phyloP scores from a whole-genome alignment of 2,329 filamentous ascomycete species.

The Colletotrichum australisinense region DNA sequence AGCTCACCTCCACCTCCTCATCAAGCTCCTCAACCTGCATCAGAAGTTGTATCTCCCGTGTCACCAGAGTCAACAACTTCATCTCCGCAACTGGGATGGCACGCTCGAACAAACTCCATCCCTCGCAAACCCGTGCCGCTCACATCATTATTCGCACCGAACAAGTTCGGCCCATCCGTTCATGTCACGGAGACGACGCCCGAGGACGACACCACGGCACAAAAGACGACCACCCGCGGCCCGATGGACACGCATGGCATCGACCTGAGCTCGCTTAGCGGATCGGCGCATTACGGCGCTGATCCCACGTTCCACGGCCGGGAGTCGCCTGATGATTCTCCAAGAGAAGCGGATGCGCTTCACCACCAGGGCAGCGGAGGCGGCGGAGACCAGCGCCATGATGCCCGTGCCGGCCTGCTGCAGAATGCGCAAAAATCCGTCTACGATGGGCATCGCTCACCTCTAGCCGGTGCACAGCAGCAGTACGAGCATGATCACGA shows the following conservation, averaged over 20 bases:
- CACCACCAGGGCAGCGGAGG: background rate
- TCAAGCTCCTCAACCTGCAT: background rate
- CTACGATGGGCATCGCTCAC: background rate
- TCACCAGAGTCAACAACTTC: background rate
- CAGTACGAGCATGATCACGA: background rate
- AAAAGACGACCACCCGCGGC: background rate
- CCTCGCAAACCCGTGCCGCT: background rate
- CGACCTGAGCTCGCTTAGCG: conserved; percentile 30
- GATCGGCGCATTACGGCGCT: conserved; percentile 24
- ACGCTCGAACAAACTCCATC: conserved; percentile 10
- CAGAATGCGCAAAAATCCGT: conserved; percentile 18
- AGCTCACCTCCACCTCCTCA: background rate
- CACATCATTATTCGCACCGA: background rate
- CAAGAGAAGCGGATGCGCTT: background rate
- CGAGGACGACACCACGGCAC: background rate
- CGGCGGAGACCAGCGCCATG: conserved; percentile 12
- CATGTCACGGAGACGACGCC: conserved; percentile 6
- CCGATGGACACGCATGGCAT: conserved; percentile 32
- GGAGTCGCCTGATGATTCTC: background rate
- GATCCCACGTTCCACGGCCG: conserved; percentile 13
- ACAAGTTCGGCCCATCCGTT: conserved; percentile 8
- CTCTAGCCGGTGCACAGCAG: background rate
- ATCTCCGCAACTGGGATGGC: background rate
- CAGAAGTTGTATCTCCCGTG: background rate
- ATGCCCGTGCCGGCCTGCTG: conserved; percentile 20